Conservation (phyloP, 1,139 yeast species). For the Blastobotrys petasosporus region DNA sequence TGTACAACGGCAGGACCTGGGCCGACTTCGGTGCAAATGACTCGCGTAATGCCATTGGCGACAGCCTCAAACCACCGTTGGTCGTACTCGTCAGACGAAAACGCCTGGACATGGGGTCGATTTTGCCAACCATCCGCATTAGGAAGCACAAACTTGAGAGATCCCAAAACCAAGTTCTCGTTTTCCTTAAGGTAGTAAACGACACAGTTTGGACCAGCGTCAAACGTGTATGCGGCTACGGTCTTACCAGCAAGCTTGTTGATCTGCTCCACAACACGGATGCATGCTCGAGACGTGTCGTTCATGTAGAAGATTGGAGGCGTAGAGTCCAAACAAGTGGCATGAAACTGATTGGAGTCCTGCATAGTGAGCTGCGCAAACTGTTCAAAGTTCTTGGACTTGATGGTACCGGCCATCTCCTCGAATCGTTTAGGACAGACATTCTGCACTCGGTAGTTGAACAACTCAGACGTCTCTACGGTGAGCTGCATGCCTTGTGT, state of each 20-base stretch:
- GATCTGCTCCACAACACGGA: conserved; percentile 72
- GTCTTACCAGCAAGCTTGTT: conserved; percentile 56
- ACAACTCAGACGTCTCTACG: conserved; percentile 80
- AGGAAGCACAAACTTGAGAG: conserved; percentile 40
- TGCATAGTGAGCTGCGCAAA: conserved; percentile 92
- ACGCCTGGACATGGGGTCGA: conserved; percentile 28
- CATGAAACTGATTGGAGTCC: conserved; percentile 96
- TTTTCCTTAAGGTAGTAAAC: conserved; percentile 74
- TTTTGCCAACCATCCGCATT: conserved; percentile 69
- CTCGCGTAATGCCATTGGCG: conserved; percentile 65
- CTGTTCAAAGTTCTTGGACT: conserved; percentile 59
- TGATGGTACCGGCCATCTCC: conserved; percentile 74
- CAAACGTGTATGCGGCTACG: conserved; percentile 93
- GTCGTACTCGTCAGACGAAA: conserved; percentile 35
- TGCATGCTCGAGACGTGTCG: conserved; percentile 87
- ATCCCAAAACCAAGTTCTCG: conserved; percentile 51
- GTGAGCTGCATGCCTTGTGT: conserved; percentile 97
- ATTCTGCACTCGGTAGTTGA: conserved; percentile 63
- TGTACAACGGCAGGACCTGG: conserved; percentile 54
- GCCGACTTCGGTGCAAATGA: conserved; percentile 82
- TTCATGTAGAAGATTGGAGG: conserved; percentile 96
- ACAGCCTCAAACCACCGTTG: conserved; percentile 47
- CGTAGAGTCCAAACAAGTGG: conserved; percentile 87
- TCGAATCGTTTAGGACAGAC: conserved; percentile 84
- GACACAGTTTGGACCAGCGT: conserved; percentile 99